phyloP scores from a whole-genome alignment of 257 asterid species.

The Phtheirospermum japonicum region DNA sequence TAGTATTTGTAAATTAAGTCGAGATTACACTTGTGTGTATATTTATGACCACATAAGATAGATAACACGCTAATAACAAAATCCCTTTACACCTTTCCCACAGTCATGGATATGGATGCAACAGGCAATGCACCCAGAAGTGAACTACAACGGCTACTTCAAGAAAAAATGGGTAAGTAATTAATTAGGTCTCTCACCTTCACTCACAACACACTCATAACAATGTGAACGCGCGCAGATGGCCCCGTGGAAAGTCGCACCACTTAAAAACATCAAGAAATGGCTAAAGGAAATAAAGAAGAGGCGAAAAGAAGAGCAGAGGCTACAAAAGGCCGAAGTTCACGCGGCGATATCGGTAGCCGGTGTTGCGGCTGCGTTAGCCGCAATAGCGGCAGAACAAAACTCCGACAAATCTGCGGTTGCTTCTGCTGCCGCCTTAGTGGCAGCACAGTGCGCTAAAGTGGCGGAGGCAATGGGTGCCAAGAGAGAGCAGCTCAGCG shows the following conservation, averaged over 20 bases:
- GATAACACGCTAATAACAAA: no score
- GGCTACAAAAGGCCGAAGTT: constrained; percentile 79
- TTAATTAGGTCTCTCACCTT: neutral
- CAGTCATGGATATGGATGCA: constrained; percentile 99
- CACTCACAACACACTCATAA: neutral
- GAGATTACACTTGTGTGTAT: no score
- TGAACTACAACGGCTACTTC: constrained; percentile 76
- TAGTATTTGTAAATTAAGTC: no score
- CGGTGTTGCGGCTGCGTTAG: constrained; percentile 88
- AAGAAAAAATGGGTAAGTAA: constrained; percentile 75
- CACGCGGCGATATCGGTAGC: constrained; percentile 95
- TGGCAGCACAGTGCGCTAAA: constrained; percentile 88
- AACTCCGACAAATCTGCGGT: constrained; percentile 51
- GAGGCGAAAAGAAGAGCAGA: constrained; percentile 66
- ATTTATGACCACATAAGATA: no score
- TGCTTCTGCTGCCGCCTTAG: constrained; percentile 86
- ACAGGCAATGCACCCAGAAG: constrained; percentile 98
- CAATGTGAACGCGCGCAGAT: constrained; percentile 41
- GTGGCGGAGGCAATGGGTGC: constrained; percentile 98
- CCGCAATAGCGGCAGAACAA: constrained; percentile 74
- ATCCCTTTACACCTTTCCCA: neutral
- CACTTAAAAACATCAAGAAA: constrained; percentile 62
- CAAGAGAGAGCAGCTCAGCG: constrained; percentile 65
- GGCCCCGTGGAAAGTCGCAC: constrained; percentile 61
- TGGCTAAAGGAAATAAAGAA: constrained; percentile 83